A percentile compares a stretch with the other conserved stretches of the same genome.
Conservation (phyloP, 1,284 basidiomycete species). For the Quambalaria eucalypti region DNA sequence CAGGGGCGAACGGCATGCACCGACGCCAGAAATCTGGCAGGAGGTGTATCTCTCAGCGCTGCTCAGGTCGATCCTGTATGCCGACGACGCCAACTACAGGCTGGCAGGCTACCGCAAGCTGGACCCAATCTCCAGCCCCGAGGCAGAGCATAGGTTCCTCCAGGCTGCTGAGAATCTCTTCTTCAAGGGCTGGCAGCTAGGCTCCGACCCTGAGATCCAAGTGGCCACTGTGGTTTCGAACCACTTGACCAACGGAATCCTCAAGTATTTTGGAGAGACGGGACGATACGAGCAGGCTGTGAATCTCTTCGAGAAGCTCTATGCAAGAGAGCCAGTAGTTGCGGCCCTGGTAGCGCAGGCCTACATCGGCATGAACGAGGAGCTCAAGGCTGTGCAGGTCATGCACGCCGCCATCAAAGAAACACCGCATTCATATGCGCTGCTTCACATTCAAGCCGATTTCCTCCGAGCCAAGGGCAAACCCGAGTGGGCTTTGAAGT, state of each 20-base stretch:
- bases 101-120: conserved; percentile 90
- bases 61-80: conserved; percentile 82
- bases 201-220: conserved; percentile 95
- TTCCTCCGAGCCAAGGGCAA: conserved; percentile 69
- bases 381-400: conserved; percentile 93
- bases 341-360: conserved; percentile 76
- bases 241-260: conserved; percentile 83
- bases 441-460: conserved; percentile 88
- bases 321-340: conserved; percentile 77
- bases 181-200: conserved; percentile 93
- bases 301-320: conserved; percentile 87
- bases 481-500: conserved; percentile 75
- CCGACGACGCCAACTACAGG: conserved; percentile 84
- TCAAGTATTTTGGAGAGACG: conserved; percentile 94
- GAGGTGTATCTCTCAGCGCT: conserved; percentile 92
- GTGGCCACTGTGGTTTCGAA: conserved; percentile 96
- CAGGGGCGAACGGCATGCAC: conserved; percentile 84
- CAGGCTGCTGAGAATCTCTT: conserved; percentile 85
- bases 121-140: conserved; percentile 81
- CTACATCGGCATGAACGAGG: conserved; percentile 94
- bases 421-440: conserved; percentile 82
- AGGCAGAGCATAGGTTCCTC: conserved; percentile 81
- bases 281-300: conserved; percentile 76
- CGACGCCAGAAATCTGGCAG: conserved; percentile 86
- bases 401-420: conserved; percentile 74